phyloP scores from a whole-genome alignment of 176 grass and related monocot species.

The barley (Hordeum vulgare) region MorexV3_pseudomolecules_assembly NC_058524.1:602721056-602721555 shows the following conservation, averaged over 20 bases:
- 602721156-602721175: slow-evolving; percentile 68
- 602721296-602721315: slow-evolving; percentile 63
- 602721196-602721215: slow-evolving; percentile 83
- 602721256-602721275: slow-evolving; percentile 58
- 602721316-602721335: slow-evolving; percentile 72
- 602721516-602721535: slow-evolving; percentile 93
- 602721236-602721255: slow-evolving; percentile 74
- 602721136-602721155: slow-evolving; percentile 65
- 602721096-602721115: slow-evolving; percentile 86
- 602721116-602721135: slow-evolving; percentile 75
- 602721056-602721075: slow-evolving; percentile 61
- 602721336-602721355: slow-evolving; percentile 69
- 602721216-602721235: slow-evolving; percentile 57
- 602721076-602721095: slow-evolving; percentile 45
- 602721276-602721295: slow-evolving; percentile 56
- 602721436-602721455: slow-evolving; percentile 74
- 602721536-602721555: slow-evolving; percentile 82
- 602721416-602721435: slow-evolving; percentile 72
- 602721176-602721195: slow-evolving; percentile 85
- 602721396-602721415: background rate
- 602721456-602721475: slow-evolving; percentile 94
- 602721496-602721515: slow-evolving; percentile 93
- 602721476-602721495: slow-evolving; percentile 95
- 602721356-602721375: slow-evolving; percentile 32
- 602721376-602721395: background rate